These are phyloP conservation scores for Sphaerulina populicola DNA, from an alignment of 2,329 filamentous ascomycete species.

Conservation along the genomic window DNA sequence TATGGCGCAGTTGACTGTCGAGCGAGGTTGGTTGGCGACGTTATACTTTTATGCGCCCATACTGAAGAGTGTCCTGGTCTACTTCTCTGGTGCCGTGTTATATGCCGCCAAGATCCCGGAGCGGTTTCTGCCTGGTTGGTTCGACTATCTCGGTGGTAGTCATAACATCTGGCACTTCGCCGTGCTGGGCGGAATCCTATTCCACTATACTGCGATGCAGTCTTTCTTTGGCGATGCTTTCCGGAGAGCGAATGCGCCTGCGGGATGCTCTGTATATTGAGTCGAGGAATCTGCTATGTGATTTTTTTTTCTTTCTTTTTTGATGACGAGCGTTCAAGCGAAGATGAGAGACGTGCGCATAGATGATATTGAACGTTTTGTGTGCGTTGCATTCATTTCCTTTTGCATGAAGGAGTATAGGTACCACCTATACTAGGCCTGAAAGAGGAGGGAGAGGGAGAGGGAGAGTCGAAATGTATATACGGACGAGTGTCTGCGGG, in stretches of 20 bases:
- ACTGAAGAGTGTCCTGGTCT: conserved; percentile 75
- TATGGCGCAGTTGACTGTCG: conserved; percentile 70
- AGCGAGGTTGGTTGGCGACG: conserved; percentile 72
- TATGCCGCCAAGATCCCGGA: conserved; percentile 92
- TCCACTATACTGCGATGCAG: conserved; percentile 94
- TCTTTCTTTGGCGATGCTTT: conserved; percentile 66
- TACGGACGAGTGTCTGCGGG: conserved; percentile 5
- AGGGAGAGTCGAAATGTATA: conserved; percentile 3
- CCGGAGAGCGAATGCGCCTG: conserved; percentile 22
- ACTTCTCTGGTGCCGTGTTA: conserved; percentile 72
- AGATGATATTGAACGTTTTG: neutral
- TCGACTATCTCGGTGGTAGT: conserved; percentile 90
- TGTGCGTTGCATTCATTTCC: neutral
- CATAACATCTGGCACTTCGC: conserved; percentile 98
- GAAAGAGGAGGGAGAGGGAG: too few species aligned
- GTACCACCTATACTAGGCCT: too few species aligned
- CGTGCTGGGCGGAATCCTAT: conserved; percentile 89
- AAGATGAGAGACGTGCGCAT: neutral
- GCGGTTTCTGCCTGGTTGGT: conserved; percentile 82
- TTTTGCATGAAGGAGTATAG: neutral
- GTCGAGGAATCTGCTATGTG: neutral
- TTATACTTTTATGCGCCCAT: conserved; percentile 83
- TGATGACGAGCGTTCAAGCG: conserved; percentile 9
- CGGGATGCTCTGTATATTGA: conserved; percentile 12
- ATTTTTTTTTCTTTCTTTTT: too few species aligned